Conservation (phyloP, 371 early-diverging fungal genomes). For the Blyttiomyces sp. region DNA sequence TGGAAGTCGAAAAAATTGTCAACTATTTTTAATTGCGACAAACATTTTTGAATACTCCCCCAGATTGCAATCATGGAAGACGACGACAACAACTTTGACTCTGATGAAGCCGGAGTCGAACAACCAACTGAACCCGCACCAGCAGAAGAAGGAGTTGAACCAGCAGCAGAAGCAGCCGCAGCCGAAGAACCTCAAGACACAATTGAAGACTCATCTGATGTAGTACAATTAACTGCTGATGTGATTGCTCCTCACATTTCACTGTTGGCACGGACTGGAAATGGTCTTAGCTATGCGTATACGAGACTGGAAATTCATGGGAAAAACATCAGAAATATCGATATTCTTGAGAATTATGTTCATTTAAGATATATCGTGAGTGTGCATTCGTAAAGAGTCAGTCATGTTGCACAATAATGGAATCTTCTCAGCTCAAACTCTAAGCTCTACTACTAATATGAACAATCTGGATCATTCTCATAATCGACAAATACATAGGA, state of each 20-base stretch:
- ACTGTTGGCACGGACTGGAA: conserved; percentile 45
- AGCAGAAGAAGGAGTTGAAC: conserved; percentile 1
- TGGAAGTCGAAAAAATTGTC: background rate
- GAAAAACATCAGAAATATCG: conserved; percentile 34
- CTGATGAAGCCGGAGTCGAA: background rate
- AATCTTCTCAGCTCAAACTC: no score
- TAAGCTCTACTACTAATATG: no score
- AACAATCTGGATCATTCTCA: no score
- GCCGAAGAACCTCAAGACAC: background rate
- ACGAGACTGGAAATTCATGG: conserved; percentile 42
- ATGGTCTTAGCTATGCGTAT: conserved; percentile 47
- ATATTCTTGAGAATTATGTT: conserved; percentile 32
- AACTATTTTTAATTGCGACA: no score
- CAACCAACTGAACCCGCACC: background rate
- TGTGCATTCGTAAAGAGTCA: no score
- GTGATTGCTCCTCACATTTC: conserved; percentile 33
- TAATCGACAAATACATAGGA: conserved; percentile 18
- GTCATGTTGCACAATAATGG: no score
- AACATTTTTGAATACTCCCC: no score
- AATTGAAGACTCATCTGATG: conserved; percentile 5
- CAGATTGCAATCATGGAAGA: no score
- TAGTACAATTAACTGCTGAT: conserved; percentile 27
- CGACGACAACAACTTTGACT: no score
- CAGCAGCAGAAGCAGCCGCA: background rate
- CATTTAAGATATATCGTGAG: conserved; percentile 44